A percentile compares a stretch with the other conserved stretches of the same genome.
phyloP scores from a whole-genome alignment of 73 alveolate genomes.

The Paramecium biaurelia region DNA sequence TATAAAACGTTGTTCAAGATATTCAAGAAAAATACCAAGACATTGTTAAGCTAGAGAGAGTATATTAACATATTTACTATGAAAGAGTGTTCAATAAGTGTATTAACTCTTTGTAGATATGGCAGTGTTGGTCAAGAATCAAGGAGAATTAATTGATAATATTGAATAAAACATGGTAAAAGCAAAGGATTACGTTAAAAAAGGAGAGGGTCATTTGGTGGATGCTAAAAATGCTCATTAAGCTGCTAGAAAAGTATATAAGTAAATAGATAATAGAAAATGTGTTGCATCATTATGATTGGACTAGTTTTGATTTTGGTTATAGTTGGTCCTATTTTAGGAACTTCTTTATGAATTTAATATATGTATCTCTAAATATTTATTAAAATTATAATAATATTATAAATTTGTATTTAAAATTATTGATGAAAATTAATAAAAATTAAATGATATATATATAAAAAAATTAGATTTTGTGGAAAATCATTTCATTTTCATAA shows the following conservation, averaged over 20 bases:
- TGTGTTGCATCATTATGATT: constrained; percentile 29
- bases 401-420: too few species aligned
- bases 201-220: background rate
- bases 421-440: too few species aligned
- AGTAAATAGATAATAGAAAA: background rate
- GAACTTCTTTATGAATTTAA: background rate
- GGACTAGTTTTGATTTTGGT: constrained; percentile 1
- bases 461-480: background rate
- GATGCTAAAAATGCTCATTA: constrained; percentile 30
- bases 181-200: constrained; percentile 31
- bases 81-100: background rate
- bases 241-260: constrained; percentile 43
- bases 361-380: background rate
- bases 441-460: too few species aligned
- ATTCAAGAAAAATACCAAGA: constrained; percentile 34
- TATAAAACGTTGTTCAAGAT: background rate
- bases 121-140: constrained; percentile 35
- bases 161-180: constrained; percentile 20
- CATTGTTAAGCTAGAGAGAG: constrained; percentile 9
- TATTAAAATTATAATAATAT: too few species aligned
- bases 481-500: background rate
- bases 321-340: constrained; percentile 8
- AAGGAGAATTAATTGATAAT: constrained; percentile 50
- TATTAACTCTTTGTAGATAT: constrained; percentile 20
- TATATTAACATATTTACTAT: background rate